These are phyloP conservation scores for Coemansia sp. DNA, from an alignment of 192 early-diverging fungal genomes.

Conservation along the genomic window DNA sequence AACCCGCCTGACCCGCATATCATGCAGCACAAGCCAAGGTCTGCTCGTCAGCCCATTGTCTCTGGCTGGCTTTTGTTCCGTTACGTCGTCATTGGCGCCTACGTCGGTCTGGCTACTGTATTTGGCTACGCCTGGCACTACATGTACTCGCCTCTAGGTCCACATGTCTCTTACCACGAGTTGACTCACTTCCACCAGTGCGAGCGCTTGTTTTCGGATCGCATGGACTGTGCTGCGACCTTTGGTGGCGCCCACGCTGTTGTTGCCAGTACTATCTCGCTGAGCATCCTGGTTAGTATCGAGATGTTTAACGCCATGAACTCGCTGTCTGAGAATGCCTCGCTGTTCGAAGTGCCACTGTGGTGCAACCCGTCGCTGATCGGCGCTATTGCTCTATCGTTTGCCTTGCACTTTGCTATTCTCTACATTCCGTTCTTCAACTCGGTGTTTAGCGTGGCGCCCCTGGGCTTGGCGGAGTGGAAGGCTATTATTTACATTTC, in stretches of 20 bases:
- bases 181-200: slow-evolving; percentile 96
- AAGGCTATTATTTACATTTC: slow-evolving; percentile 87
- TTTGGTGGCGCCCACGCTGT: slow-evolving; percentile 78
- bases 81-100: slow-evolving; percentile 89
- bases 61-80: slow-evolving; percentile 94
- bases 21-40: slow-evolving; percentile 90
- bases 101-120: slow-evolving; percentile 92
- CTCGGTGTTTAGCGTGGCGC: slow-evolving; percentile 87
- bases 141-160: slow-evolving; percentile 89
- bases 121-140: slow-evolving; percentile 99
- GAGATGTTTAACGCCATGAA: slow-evolving; percentile 99
- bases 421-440: slow-evolving; percentile 98
- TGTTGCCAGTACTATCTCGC: slow-evolving; percentile 92
- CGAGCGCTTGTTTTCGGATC: slow-evolving; percentile 78
- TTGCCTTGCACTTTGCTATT: slow-evolving; percentile 94
- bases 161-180: slow-evolving; percentile 86
- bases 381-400: slow-evolving; percentile 80
- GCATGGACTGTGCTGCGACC: slow-evolving; percentile 84
- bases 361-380: slow-evolving; percentile 92
- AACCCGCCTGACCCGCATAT: slow-evolving; percentile 97
- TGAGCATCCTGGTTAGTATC: slow-evolving; percentile 94
- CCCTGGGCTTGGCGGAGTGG: slow-evolving; percentile 90
- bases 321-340: slow-evolving; percentile 94
- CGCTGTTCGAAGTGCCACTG: slow-evolving; percentile 86
- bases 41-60: slow-evolving; percentile 85